phyloP scores from a whole-genome alignment of 2,329 filamentous ascomycete genomes.

The Hypoxylon sp. region DNA sequence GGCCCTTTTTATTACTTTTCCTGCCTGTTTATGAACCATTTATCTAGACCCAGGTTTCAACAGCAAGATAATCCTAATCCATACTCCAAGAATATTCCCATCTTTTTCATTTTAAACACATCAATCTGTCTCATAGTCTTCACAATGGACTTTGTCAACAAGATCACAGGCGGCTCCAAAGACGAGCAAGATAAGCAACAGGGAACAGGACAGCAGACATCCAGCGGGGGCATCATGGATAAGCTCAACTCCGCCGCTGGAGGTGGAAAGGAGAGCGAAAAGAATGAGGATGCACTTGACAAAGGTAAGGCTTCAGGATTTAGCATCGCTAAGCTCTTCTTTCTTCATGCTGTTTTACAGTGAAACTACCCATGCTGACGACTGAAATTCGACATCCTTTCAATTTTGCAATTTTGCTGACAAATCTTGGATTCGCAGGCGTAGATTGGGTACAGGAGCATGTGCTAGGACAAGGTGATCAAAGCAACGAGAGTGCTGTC shows the following conservation, averaged over 20 bases:
- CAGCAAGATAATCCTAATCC: too few species aligned
- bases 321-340: too few species aligned
- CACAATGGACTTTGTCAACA: conserved; percentile 66
- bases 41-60: too few species aligned
- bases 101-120: too few species aligned
- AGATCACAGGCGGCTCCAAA: conserved; percentile 52
- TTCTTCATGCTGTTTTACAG: too few species aligned
- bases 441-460: conserved; percentile 83
- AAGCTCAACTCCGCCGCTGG: conserved; percentile 77
- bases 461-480: conserved; percentile 72
- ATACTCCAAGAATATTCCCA: too few species aligned
- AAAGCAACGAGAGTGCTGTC: conserved; percentile 75
- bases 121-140: too few species aligned
- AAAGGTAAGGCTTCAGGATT: conserved; percentile 69
- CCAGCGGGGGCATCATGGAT: conserved; percentile 66
- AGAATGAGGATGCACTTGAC: conserved; percentile 84
- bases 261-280: conserved; percentile 77
- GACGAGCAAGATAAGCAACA: conserved; percentile 46
- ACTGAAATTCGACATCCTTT: conserved; percentile 1
- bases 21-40: too few species aligned
- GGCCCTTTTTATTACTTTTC: too few species aligned
- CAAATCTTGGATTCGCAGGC: conserved; percentile 56
- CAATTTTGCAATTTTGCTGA: conserved; percentile 2
- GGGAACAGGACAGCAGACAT: conserved; percentile 47
- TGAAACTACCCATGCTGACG: background rate